A percentile compares a stretch with the other conserved stretches of the same genome.
phyloP scores from a whole-genome alignment of 164 flowering plant genomes.

The Vitis cinerea region DNA sequence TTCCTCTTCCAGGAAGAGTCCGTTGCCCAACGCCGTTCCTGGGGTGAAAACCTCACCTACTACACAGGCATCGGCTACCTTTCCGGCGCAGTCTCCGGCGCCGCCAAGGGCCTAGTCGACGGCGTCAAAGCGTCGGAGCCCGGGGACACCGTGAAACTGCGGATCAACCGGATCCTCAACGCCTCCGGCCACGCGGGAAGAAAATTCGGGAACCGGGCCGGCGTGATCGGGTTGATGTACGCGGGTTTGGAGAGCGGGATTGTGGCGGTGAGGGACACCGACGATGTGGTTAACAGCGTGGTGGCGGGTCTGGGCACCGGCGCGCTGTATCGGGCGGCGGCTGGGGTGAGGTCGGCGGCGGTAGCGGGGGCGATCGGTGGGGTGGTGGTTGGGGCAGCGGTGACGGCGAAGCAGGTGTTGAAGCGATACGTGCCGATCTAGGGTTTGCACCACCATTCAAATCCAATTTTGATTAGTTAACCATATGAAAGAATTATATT shows the following conservation, averaged over 20 bases:
- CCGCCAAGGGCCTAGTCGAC: constrained; percentile 46
- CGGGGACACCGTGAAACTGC: constrained; percentile 71
- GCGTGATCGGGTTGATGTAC: constrained; percentile 68
- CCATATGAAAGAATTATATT: neutral
- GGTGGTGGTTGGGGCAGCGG: constrained; percentile 42
- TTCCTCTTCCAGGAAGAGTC: constrained; percentile 84
- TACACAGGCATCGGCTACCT: constrained; percentile 85
- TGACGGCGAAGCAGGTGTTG: constrained; percentile 52
- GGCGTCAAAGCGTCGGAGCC: constrained; percentile 60
- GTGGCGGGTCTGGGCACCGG: constrained; percentile 69
- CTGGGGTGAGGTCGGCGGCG: constrained; percentile 65
- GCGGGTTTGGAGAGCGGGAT: constrained; percentile 75
- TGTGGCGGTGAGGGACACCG: constrained; percentile 40
- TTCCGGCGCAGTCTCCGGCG: constrained; percentile 62
- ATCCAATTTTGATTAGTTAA: neutral
- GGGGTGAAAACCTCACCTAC: constrained; percentile 90
- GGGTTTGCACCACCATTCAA: neutral
- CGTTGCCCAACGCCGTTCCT: constrained; percentile 64
- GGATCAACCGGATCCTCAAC: constrained; percentile 69
- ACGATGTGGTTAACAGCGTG: constrained; percentile 59
- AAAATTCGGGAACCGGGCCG: constrained; percentile 60
- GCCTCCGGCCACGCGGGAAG: constrained; percentile 72
- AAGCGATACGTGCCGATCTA: constrained; percentile 62
- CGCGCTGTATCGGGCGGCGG: constrained; percentile 55
- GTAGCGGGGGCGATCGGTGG: constrained; percentile 68